phyloP scores from a whole-genome alignment of 2,329 filamentous ascomycete species.

The Talaromyces sp. region DNA sequence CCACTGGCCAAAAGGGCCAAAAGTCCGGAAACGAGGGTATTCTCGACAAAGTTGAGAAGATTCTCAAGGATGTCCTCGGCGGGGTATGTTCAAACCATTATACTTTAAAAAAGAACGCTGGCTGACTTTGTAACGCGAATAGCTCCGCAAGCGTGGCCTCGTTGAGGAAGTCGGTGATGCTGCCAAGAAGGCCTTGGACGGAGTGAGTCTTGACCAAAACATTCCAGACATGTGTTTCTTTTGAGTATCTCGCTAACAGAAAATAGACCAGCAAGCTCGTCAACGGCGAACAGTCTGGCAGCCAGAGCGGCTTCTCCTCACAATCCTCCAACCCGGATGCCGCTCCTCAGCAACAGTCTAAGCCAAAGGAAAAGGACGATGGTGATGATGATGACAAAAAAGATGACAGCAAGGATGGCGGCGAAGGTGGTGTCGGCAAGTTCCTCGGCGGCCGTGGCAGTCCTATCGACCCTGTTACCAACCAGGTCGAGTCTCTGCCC shows the following conservation, averaged over 20 bases:
- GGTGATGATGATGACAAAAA: background rate
- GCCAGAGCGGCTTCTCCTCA: slow-evolving; percentile 12
- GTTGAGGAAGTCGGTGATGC: slow-evolving; percentile 4
- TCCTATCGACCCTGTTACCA: background rate
- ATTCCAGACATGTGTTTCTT: no score
- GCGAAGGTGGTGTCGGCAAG: background rate
- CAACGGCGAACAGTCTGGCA: slow-evolving; percentile 10
- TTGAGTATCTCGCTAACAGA: background rate
- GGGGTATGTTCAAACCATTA: background rate
- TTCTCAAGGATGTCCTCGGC: slow-evolving; percentile 3
- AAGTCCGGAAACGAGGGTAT: slow-evolving; percentile 7
- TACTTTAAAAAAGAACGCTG: background rate
- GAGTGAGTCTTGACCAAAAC: background rate
- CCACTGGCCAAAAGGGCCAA: background rate
- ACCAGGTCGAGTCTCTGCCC: background rate
- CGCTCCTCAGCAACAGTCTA: background rate
- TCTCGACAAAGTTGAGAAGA: slow-evolving; percentile 8
- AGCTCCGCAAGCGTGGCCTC: slow-evolving; percentile 11
- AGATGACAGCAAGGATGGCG: background rate
- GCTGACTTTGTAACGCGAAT: background rate
- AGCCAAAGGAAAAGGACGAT: background rate
- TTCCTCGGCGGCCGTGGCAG: background rate
- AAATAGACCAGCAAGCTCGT: slow-evolving; percentile 5
- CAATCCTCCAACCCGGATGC: slow-evolving; percentile 18
- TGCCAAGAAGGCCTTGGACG: background rate